phyloP scores from a whole-genome alignment of 2,329 filamentous ascomycete species.

The Pseudogymnoascus sp. region DNA sequence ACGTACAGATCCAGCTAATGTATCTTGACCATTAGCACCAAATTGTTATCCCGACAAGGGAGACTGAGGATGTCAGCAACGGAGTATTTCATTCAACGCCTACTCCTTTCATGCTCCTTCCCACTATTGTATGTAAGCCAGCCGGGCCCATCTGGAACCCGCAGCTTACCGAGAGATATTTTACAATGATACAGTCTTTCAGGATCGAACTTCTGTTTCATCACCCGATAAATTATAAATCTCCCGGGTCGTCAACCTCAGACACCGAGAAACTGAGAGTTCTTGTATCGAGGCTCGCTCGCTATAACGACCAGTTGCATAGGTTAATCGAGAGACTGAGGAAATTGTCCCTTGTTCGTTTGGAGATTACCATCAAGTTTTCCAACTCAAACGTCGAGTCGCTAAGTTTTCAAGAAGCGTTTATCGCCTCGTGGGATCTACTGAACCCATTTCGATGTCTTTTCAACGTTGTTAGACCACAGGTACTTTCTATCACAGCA shows the following conservation, averaged over 20 bases:
- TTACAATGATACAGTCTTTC: conserved; percentile 15
- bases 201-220: conserved; percentile 12
- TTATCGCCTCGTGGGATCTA: conserved; percentile 9
- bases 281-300: conserved; percentile 12
- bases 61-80: too few relatives aligned
- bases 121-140: conserved; percentile 5
- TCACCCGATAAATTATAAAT: neutral
- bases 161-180: conserved; percentile 13
- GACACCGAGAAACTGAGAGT: neutral
- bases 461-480: conserved; percentile 11
- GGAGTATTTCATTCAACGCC: conserved; percentile 2
- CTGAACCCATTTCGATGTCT: conserved; percentile 13
- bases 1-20: neutral
- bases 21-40: neutral
- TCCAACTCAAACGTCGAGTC: conserved; percentile 12
- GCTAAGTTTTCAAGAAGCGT: conserved; percentile 1
- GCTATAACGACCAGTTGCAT: conserved; percentile 17
- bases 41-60: neutral
- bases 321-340: conserved; percentile 15
- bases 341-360: conserved; percentile 5
- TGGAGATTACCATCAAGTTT: too few relatives aligned
- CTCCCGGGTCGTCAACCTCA: neutral
- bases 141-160: conserved; percentile 11
- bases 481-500: neutral
- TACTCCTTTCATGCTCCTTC: conserved; percentile 1